Evolutionary conservation across 306 rosid genomes (phyloP).

Genomic region (Prunus mongolica): DNA sequence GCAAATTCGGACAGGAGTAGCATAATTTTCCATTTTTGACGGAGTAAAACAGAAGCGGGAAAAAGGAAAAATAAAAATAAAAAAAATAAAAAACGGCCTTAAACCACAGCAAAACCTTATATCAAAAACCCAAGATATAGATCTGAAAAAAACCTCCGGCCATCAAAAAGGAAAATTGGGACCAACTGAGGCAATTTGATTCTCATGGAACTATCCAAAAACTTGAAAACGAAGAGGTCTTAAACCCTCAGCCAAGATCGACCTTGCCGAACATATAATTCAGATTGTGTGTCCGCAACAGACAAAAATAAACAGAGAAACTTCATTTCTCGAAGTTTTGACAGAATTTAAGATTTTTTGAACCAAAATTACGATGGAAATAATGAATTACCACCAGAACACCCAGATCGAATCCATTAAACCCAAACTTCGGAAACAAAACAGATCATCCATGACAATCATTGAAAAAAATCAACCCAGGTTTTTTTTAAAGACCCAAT

Average conservation of each 20-base stretch:
- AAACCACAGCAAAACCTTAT: slow-evolving; percentile 42
- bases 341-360: not conserved
- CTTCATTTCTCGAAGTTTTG: not conserved
- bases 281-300: not conserved
- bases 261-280: slow-evolving; percentile 24
- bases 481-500: not conserved
- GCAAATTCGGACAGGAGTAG: slow-evolving; percentile 4
- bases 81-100: slow-evolving; percentile 7
- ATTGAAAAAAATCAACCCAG: slow-evolving; percentile 3
- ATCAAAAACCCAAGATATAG: slow-evolving; percentile 15
- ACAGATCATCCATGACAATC: slow-evolving; percentile 6
- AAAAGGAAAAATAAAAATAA: not conserved
- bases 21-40: not conserved
- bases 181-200: slow-evolving; percentile 8
- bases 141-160: slow-evolving; percentile 8
- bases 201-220: not conserved
- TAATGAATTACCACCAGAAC: slow-evolving; percentile 9
- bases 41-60: slow-evolving; percentile 7
- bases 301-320: slow-evolving; percentile 1
- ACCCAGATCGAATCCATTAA: slow-evolving; percentile 44
- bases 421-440: slow-evolving; percentile 16
- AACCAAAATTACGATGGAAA: not conserved
- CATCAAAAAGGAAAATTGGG: slow-evolving; percentile 8
- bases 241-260: slow-evolving; percentile 34
- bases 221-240: slow-evolving; percentile 16